phyloP scores from a whole-genome alignment of 352 stramenopile genomes.

The Globisporangium camurandrum region DNA sequence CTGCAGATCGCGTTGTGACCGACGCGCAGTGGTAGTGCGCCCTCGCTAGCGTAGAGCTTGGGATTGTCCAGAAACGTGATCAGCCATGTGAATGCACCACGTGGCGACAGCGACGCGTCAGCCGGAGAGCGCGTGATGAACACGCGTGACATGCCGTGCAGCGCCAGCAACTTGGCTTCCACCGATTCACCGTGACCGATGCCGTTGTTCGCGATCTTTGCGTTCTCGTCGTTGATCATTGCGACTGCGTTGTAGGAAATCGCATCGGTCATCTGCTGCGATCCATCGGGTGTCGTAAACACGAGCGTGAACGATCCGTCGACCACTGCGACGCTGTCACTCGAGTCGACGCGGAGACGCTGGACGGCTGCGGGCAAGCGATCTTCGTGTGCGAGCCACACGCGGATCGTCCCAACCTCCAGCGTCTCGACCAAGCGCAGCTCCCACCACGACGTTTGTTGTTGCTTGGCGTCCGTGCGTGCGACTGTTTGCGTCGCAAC shows the following conservation, averaged over 20 bases:
- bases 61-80: constrained; percentile 58
- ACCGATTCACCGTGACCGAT: constrained; percentile 43
- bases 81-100: constrained; percentile 54
- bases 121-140: constrained; percentile 43
- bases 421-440: constrained; percentile 35
- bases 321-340: constrained; percentile 22
- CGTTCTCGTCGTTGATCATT: constrained; percentile 49
- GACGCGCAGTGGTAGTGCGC: constrained; percentile 17
- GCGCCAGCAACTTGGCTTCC: constrained; percentile 39
- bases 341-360: constrained; percentile 24
- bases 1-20: constrained; percentile 34
- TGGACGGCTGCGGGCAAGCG: constrained; percentile 20
- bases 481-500: constrained; percentile 43
- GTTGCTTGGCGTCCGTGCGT: constrained; percentile 23
- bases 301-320: constrained; percentile 33
- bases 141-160: constrained; percentile 24
- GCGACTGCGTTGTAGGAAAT: constrained; percentile 54
- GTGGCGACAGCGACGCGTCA: constrained; percentile 16
- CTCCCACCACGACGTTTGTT: constrained; percentile 58
- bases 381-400: constrained; percentile 34
- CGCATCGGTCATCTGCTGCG: constrained; percentile 14
- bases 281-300: constrained; percentile 22
- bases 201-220: constrained; percentile 20
- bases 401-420: constrained; percentile 46
- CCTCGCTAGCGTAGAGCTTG: constrained; percentile 7